Evolutionary conservation across 2,329 filamentous ascomycete genomes (phyloP).

Genomic region (Hirsutella rhossiliensis): DNA sequence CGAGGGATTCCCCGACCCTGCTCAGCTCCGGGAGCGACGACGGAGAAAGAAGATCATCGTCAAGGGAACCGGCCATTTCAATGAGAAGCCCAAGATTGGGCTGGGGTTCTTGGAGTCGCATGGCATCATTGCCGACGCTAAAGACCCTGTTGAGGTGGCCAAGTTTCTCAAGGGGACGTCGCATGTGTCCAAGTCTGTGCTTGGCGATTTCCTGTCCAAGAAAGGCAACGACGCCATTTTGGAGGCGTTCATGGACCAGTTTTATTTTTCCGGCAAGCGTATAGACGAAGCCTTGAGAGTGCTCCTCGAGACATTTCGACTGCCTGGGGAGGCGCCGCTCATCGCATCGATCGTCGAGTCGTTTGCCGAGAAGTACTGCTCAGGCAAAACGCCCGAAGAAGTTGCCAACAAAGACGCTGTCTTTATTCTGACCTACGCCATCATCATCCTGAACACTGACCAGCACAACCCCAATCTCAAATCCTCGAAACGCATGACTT

Average conservation of each 20-base stretch:
- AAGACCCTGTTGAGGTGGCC: conserved; percentile 69
- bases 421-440: conserved; percentile 86
- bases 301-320: conserved; percentile 81
- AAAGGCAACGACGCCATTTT: conserved; percentile 77
- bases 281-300: conserved; percentile 83
- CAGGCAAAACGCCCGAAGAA: conserved; percentile 54
- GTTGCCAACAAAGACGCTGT: conserved; percentile 79
- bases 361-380: conserved; percentile 78
- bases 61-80: conserved; percentile 80
- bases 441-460: conserved; percentile 96
- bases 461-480: conserved; percentile 90
- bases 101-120: conserved; percentile 76
- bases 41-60: conserved; percentile 80
- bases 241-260: conserved; percentile 71
- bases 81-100: conserved; percentile 84
- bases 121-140: conserved; percentile 68
- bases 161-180: conserved; percentile 79
- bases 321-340: conserved; percentile 84
- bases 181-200: conserved; percentile 75
- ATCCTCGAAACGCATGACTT: conserved; percentile 68
- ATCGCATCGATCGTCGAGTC: conserved; percentile 86
- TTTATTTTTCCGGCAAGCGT: conserved; percentile 76
- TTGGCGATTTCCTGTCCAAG: conserved; percentile 91
- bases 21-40: conserved; percentile 56
- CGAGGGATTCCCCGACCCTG: conserved; percentile 55